phyloP scores from a whole-genome alignment of 768 basidiomycete species.

The Neoboletus brunneissimus region DNA sequence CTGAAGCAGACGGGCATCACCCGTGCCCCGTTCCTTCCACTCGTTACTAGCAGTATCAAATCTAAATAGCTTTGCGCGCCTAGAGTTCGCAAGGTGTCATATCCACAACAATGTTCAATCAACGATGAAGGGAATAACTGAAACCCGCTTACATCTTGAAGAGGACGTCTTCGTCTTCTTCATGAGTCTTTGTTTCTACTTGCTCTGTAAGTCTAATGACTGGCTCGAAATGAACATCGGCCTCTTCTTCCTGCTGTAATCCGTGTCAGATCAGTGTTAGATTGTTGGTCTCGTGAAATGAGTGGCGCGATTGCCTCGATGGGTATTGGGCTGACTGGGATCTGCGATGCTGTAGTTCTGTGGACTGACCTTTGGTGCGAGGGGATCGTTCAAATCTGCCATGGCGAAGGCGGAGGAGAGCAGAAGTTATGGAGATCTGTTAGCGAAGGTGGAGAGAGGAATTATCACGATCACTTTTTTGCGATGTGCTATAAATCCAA shows the following conservation, averaged over 20 bases:
- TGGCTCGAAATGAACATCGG: slow-evolving; percentile 92
- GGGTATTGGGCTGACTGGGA: slow-evolving; percentile 1
- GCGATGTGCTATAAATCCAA: slow-evolving; percentile 11
- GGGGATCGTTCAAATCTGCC: slow-evolving; percentile 59
- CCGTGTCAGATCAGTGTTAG: slow-evolving; percentile 27
- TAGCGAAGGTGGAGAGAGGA: slow-evolving; percentile 17
- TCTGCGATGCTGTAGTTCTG: background rate
- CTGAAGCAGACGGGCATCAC: slow-evolving; percentile 87
- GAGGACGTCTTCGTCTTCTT: slow-evolving; percentile 88
- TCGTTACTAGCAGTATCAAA: slow-evolving; percentile 76
- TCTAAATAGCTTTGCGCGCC: slow-evolving; percentile 98
- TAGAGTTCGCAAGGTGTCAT: slow-evolving; percentile 36
- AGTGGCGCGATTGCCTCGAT: slow-evolving; percentile 32
- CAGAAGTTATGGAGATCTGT: slow-evolving; percentile 9
- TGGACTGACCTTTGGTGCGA: slow-evolving; percentile 66
- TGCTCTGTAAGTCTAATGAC: slow-evolving; percentile 95
- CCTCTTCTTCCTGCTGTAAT: slow-evolving; percentile 60
- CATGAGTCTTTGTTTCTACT: slow-evolving; percentile 91
- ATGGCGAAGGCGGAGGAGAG: slow-evolving; percentile 36
- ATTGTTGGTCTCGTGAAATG: slow-evolving; percentile 20
- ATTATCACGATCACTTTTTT: slow-evolving; percentile 26
- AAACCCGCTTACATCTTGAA: slow-evolving; percentile 86
- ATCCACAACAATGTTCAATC: slow-evolving; percentile 4
- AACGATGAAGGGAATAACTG: background rate
- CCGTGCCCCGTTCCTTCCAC: slow-evolving; percentile 99